Base-by-base conservation (phyloP, 345 rosid species). In the Syzygium oleosum region DNA sequence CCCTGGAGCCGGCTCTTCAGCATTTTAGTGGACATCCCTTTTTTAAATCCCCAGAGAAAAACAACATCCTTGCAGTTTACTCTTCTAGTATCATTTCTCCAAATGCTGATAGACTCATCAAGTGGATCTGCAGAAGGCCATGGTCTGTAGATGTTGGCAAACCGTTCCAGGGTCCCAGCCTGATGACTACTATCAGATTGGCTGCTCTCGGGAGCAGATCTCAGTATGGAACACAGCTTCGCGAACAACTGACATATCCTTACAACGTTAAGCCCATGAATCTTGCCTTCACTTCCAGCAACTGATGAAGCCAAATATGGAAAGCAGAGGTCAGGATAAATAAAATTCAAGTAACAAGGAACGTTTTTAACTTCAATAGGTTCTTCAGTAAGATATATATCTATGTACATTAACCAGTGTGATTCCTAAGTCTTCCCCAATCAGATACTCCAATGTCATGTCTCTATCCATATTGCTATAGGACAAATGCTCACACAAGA, bases 1-100 rank as follows among this genome's bases (percentile, higher is more conserved):
- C 89, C 94, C 90, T 89, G 94, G 21, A 97, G 98, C 89, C 84
- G 88, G 86, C 87, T 90, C 92, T 95, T 96, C 88, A 97, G 93
- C 87, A 38, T 88, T 90, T 94, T 88, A 51, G 96, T 94, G 4
- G 98, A 89, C 90, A 92, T 51, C 16, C 90, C 84, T 51, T 89
- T 88, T 68, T 84, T 80, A 51, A 95, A 93, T 46, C 99, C 99
- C 98, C 98, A 96, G 77, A 97, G 79, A 94, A 97, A 96, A 86
- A 95, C 96, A 87, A 95, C 84, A 89, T 97, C 91, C 80, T 92
- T 89, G 41, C 96, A 93, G 89, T 92, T 92, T 63, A 94, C 95
- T 91, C 91, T 93, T 87, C 90, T 90, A 27, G 90, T 63, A 90
- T 90, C 94, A 88, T 91, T 93, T 73, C 92, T 91, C 97, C 94